Percentiles rank a stretch among this genome's conserved stretches.
These are phyloP conservation scores for Lachnellula arida DNA, from an alignment of 2,329 filamentous ascomycete genomes.

Conservation along the genomic window DNA sequence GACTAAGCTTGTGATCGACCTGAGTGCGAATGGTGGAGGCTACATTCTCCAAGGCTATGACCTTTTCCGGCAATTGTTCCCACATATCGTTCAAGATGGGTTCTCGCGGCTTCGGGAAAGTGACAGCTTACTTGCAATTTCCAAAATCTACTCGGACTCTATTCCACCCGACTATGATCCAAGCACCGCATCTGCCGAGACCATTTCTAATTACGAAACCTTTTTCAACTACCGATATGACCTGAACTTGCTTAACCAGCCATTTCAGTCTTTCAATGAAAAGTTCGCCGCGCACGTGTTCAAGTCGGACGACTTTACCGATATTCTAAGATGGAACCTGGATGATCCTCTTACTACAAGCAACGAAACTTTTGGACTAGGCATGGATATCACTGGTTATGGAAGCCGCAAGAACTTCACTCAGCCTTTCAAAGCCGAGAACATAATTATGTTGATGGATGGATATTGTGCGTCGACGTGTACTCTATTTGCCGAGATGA, in stretches of 20 bases:
- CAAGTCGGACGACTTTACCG: constrained; percentile 8
- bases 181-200: constrained; percentile 17
- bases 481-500: constrained; percentile 51
- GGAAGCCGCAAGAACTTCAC: constrained; percentile 16
- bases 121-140: constrained; percentile 20
- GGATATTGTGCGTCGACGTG: constrained; percentile 58
- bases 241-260: constrained; percentile 12
- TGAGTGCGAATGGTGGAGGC: constrained; percentile 58
- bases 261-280: constrained; percentile 9
- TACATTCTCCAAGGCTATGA: constrained; percentile 38
- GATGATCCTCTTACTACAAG: constrained; percentile 10
- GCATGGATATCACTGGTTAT: constrained; percentile 28
- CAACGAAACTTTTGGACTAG: constrained; percentile 8
- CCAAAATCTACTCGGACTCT: constrained; percentile 17
- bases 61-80: constrained; percentile 39
- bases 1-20: constrained; percentile 58
- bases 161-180: constrained; percentile 25
- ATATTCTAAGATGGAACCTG: constrained; percentile 12
- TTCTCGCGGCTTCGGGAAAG: constrained; percentile 24
- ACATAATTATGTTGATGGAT: constrained; percentile 44
- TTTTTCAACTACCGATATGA: constrained; percentile 28
- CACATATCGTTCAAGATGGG: constrained; percentile 24
- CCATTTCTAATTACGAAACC: constrained; percentile 19
- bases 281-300: constrained; percentile 10
- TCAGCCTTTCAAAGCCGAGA: constrained; percentile 32